A percentile compares a stretch with the other conserved stretches of the same genome.
Conservation (phyloP, 768 basidiomycete genomes). For the Lactarius indigo region DNA sequence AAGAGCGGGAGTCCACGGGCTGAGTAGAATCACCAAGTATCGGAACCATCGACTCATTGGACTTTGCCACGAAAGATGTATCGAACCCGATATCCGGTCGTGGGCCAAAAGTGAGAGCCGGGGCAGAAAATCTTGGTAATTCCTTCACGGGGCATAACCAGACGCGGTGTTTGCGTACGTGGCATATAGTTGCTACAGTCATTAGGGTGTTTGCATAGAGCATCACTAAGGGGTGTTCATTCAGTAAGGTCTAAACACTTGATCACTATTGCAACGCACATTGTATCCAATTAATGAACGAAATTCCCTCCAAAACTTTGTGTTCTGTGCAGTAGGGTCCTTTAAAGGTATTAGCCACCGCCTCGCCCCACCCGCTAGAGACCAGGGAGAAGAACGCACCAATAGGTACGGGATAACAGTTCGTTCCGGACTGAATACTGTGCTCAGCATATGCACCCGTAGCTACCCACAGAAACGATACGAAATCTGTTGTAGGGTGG, state of each 20-base stretch:
- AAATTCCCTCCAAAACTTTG: slow-evolving; percentile 10
- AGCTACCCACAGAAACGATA: slow-evolving; percentile 15
- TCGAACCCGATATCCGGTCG: not conserved
- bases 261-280: not conserved
- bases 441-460: slow-evolving; percentile 8
- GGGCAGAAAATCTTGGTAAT: slow-evolving; percentile 17
- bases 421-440: not conserved
- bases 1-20: not conserved
- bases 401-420: not conserved
- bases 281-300: slow-evolving; percentile 21
- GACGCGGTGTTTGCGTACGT: slow-evolving; percentile 13
- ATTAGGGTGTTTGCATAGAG: slow-evolving; percentile 21
- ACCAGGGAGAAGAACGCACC: not conserved
- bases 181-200: slow-evolving; percentile 24
- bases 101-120: slow-evolving; percentile 16
- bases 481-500: not conserved
- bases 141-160: slow-evolving; percentile 11
- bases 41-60: not conserved
- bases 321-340: not conserved
- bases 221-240: slow-evolving; percentile 15
- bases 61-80: not conserved
- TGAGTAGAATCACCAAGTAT: not conserved
- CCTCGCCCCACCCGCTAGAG: not conserved
- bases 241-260: slow-evolving; percentile 1
- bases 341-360: not conserved